phyloP scores from a whole-genome alignment of 768 basidiomycete genomes.

The Calocera viscosa region DNA sequence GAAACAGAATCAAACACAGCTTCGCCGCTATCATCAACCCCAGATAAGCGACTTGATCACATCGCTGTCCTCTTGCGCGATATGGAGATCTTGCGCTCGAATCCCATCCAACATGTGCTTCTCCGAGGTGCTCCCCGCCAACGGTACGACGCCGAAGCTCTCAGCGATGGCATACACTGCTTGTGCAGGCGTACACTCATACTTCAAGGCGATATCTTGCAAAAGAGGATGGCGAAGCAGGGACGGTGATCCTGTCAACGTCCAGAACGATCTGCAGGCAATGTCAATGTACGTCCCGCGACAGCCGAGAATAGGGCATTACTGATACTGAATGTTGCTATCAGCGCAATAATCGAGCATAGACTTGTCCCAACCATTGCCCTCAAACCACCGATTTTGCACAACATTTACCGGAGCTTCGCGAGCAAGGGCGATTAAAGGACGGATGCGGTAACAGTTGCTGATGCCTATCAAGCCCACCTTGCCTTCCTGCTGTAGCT shows the following conservation, averaged over 20 bases:
- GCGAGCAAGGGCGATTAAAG: conserved; percentile 42
- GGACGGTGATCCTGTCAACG: conserved; percentile 60
- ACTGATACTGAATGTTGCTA: conserved; percentile 64
- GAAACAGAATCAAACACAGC: neutral
- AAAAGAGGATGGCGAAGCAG: conserved; percentile 43
- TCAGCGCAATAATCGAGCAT: conserved; percentile 53
- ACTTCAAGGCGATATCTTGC: conserved; percentile 33
- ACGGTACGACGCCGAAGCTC: conserved; percentile 49
- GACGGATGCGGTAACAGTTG: conserved; percentile 54
- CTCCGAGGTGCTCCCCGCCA: conserved; percentile 61
- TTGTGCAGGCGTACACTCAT: conserved; percentile 50
- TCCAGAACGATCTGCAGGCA: conserved; percentile 72
- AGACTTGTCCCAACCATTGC: conserved; percentile 59
- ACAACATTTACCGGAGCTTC: conserved; percentile 53
- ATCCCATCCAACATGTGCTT: conserved; percentile 58
- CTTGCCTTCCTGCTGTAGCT: conserved; percentile 51
- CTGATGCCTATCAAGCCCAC: conserved; percentile 59
- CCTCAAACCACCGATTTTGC: conserved; percentile 77
- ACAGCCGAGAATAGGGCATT: conserved; percentile 12
- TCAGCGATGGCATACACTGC: conserved; percentile 58
- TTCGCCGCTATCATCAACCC: neutral
- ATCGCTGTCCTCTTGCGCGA: conserved; percentile 24
- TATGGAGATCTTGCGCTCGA: conserved; percentile 31
- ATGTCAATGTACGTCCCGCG: neutral
- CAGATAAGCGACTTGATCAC: neutral